Conservation (phyloP, 805 yeast species). For the Nematodospora valgi region DNA sequence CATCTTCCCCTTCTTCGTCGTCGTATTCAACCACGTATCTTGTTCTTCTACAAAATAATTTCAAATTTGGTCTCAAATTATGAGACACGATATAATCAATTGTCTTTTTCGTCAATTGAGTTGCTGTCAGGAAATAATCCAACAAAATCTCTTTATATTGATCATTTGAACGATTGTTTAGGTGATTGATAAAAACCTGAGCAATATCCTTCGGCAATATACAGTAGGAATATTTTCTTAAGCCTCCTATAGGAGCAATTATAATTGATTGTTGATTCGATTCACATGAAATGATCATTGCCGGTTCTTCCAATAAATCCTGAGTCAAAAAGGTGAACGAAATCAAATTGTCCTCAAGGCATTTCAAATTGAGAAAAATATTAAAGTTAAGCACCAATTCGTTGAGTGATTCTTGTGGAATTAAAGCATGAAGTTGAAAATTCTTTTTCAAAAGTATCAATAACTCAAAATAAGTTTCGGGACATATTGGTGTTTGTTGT, state of each 20-base stretch:
- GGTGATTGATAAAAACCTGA: constrained; percentile 19
- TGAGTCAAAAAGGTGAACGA: constrained; percentile 25
- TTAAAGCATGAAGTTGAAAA: constrained; percentile 28
- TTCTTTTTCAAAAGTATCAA: constrained; percentile 32
- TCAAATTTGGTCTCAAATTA: constrained; percentile 26
- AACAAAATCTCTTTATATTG: constrained; percentile 12
- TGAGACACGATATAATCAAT: constrained; percentile 27
- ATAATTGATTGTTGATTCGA: constrained; percentile 25
- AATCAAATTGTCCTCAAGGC: constrained; percentile 11
- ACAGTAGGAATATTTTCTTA: constrained; percentile 38
- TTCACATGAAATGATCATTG: constrained; percentile 27
- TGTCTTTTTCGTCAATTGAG: constrained; percentile 25
- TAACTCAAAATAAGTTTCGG: constrained; percentile 29
- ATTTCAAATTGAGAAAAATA: constrained; percentile 29
- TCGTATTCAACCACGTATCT: constrained; percentile 25
- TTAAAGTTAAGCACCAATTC: constrained; percentile 33
- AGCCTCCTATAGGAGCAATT: constrained; percentile 38
- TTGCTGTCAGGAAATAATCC: constrained; percentile 16
- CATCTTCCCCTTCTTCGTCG: constrained; percentile 10
- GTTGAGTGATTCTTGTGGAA: constrained; percentile 32
- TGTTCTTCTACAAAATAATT: constrained; percentile 24
- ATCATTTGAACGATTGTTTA: constrained; percentile 15
- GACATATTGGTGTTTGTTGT: constrained; percentile 11
- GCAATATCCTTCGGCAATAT: constrained; percentile 29
- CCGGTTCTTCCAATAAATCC: constrained; percentile 20